Conservation (phyloP, 2,329 filamentous ascomycete species). For the Cercospora zeae-maydis region DNA sequence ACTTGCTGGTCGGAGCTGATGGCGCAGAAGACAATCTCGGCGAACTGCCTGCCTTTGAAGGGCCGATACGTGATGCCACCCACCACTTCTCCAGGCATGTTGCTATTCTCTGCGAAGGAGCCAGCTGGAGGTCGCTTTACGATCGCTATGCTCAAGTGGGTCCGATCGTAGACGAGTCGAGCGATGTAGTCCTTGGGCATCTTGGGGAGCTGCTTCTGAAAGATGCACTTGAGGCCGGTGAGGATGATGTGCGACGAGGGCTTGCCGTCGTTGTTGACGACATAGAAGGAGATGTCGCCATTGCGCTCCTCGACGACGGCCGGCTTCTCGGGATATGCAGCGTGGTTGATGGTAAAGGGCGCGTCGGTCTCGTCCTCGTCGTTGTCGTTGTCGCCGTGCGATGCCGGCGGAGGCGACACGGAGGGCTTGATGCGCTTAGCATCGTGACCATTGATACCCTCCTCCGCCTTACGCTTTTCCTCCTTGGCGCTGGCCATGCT, state of each 20-base stretch:
- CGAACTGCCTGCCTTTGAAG: conserved; percentile 87
- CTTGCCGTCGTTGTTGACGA: conserved; percentile 93
- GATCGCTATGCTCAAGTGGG: conserved; percentile 93
- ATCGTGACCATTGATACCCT: conserved; percentile 53
- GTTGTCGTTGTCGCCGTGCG: conserved; percentile 27
- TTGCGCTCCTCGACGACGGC: conserved; percentile 90
- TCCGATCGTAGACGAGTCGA: conserved; percentile 92
- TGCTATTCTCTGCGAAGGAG: conserved; percentile 30
- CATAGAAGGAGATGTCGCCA: conserved; percentile 92
- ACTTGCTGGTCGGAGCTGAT: conserved; percentile 98
- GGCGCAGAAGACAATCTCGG: conserved; percentile 97
- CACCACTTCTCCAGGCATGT: conserved; percentile 36
- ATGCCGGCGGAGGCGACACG: conserved; percentile 37
- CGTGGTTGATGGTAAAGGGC: conserved; percentile 38
- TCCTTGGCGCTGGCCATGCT: conserved; percentile 22
- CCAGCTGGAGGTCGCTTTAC: conserved; percentile 78
- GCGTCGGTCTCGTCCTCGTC: conserved; percentile 16
- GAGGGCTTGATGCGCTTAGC: conserved; percentile 61
- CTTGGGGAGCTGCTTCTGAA: conserved; percentile 96
- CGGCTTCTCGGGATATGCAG: conserved; percentile 85
- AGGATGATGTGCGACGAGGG: conserved; percentile 89
- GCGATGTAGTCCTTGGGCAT: conserved; percentile 99
- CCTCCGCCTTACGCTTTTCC: conserved; percentile 70
- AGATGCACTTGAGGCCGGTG: conserved; percentile 94
- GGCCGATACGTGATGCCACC: conserved; percentile 95